These are phyloP conservation scores for Botryotinia narcissicola DNA, from an alignment of 2,329 filamentous ascomycete species.

Conservation along the genomic window DNA sequence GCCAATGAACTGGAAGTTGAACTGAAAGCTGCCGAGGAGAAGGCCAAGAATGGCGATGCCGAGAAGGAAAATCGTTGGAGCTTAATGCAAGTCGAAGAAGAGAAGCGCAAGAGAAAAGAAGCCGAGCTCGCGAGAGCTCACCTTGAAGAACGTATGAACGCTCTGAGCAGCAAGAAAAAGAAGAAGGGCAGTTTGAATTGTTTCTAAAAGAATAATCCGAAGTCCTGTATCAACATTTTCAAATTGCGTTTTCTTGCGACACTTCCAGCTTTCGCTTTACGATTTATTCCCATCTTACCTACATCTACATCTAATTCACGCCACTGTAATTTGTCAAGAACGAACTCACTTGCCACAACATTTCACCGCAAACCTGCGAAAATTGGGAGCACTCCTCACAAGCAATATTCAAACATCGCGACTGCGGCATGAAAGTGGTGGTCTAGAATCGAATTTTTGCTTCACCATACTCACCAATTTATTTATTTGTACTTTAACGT, in stretches of 20 bases:
- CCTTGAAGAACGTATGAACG: constrained; percentile 92
- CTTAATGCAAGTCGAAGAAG: constrained; percentile 91
- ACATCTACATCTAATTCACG: constrained; percentile 15
- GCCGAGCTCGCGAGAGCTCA: constrained; percentile 86
- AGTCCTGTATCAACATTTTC: constrained; percentile 4
- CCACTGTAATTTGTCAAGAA: constrained; percentile 1
- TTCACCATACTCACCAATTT: constrained; percentile 8
- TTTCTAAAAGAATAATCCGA: constrained; percentile 51
- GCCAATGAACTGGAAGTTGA: constrained; percentile 53
- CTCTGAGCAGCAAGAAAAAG: constrained; percentile 71
- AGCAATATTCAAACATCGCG: not conserved
- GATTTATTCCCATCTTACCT: not conserved
- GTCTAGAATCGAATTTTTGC: not conserved
- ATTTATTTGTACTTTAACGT: constrained; percentile 24
- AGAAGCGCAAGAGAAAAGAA: constrained; percentile 85
- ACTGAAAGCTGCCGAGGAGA: constrained; percentile 53
- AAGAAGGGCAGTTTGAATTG: constrained; percentile 94
- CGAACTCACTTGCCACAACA: not conserved
- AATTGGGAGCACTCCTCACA: not conserved
- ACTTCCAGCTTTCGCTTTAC: not conserved
- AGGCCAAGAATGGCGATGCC: constrained; percentile 38
- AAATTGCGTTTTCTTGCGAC: not conserved
- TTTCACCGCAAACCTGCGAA: not conserved
- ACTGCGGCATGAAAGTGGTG: not conserved
- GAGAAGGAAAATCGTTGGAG: constrained; percentile 55